Percentiles rank a stretch among this genome's conserved stretches.
These are phyloP conservation scores for Xylariaceae sp. DNA, from an alignment of 2,329 filamentous ascomycete species.

Conservation along the genomic window DNA sequence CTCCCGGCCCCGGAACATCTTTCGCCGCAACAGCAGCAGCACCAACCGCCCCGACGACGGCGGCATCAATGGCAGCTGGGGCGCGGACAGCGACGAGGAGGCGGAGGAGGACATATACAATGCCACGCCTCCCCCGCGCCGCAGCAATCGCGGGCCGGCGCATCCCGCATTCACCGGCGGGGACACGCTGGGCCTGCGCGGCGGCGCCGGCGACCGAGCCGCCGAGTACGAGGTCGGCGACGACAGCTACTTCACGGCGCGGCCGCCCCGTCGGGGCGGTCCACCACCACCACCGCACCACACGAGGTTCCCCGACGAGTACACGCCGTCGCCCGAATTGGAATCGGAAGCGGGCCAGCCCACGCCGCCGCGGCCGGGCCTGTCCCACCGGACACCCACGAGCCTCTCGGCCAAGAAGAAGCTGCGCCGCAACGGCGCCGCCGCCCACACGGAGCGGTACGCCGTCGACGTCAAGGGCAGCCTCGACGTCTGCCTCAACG, in stretches of 20 bases:
- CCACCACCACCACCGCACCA: background rate
- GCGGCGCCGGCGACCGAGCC: constrained; percentile 15
- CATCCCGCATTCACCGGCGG: constrained; percentile 24
- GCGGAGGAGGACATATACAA: constrained; percentile 11
- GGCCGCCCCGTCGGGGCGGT: constrained; percentile 14
- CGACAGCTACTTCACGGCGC: constrained; percentile 48
- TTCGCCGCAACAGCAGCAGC: constrained; percentile 34
- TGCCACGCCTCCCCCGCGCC: constrained; percentile 5
- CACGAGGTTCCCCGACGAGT: background rate
- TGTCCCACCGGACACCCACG: constrained; percentile 64
- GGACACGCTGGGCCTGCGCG: constrained; percentile 15
- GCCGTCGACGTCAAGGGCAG: constrained; percentile 74
- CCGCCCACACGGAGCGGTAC: constrained; percentile 40
- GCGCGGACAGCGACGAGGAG: constrained; percentile 34
- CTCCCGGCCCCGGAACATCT: constrained; percentile 32
- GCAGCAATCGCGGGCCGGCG: constrained; percentile 12
- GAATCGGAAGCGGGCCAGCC: too few species aligned
- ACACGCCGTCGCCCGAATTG: background rate
- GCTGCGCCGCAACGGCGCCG: constrained; percentile 39
- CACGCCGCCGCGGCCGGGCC: constrained; percentile 12
- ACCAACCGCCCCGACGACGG: constrained; percentile 36
- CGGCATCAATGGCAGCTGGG: constrained; percentile 50
- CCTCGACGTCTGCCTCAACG: constrained; percentile 79
- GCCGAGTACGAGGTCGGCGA: constrained; percentile 47
- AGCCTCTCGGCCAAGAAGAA: constrained; percentile 58